Conservation (phyloP, 2,329 filamentous ascomycete genomes). For the Aspergillus fumigatus region DNA sequence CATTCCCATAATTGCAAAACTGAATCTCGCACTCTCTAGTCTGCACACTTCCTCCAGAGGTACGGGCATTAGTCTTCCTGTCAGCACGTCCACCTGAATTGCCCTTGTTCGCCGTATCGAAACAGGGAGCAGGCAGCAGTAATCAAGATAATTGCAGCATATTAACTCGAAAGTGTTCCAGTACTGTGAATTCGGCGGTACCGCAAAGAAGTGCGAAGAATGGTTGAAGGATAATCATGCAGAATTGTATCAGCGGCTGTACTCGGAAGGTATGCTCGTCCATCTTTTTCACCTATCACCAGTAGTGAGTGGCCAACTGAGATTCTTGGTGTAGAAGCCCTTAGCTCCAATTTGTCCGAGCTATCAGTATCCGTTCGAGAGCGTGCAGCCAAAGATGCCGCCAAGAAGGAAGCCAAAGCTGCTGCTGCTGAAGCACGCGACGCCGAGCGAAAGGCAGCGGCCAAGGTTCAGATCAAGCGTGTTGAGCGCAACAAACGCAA, state of each 20-base stretch:
- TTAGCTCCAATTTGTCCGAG: slow-evolving; percentile 77
- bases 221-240: slow-evolving; percentile 79
- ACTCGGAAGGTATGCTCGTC: slow-evolving; percentile 66
- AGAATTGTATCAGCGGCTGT: slow-evolving; percentile 70
- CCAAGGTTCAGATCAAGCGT: slow-evolving; percentile 85
- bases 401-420: slow-evolving; percentile 95
- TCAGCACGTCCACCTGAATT: slow-evolving; percentile 6
- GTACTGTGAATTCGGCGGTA: slow-evolving; percentile 99
- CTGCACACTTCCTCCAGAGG: slow-evolving; percentile 63
- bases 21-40: slow-evolving; percentile 38
- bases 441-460: slow-evolving; percentile 74
- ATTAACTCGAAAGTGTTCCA: slow-evolving; percentile 39
- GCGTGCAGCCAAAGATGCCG: slow-evolving; percentile 89
- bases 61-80: slow-evolving; percentile 39
- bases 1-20: neutral
- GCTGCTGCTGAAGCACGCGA: slow-evolving; percentile 80
- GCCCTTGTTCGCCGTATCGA: neutral
- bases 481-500: slow-evolving; percentile 98
- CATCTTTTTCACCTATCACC: neutral
- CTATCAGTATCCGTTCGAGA: slow-evolving; percentile 90
- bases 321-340: slow-evolving; percentile 54
- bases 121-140: neutral
- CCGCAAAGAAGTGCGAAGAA: slow-evolving; percentile 92
- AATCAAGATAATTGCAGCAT: neutral
- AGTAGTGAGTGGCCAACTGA: neutral